Base-by-base conservation (phyloP, 2,329 filamentous ascomycete genomes). In the Simplicillium aogashimaense region DNA sequence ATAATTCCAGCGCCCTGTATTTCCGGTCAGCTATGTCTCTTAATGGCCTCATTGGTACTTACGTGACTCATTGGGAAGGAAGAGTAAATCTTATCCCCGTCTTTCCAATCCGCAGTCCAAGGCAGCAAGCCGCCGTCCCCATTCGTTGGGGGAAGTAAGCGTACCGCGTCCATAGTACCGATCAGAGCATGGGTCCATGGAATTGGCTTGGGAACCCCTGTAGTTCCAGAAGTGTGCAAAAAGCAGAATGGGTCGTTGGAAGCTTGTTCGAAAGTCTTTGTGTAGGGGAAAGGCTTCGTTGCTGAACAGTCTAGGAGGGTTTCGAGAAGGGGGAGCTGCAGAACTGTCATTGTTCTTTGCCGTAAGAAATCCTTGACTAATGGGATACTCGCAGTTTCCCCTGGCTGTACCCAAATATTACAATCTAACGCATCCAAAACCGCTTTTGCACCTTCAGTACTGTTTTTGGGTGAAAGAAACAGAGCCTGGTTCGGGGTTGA, bases 191-290 rank as follows among this genome's bases (percentile, higher is more conserved):
- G 56, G 4, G 57, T 54, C 47, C 54, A 53, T 1, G 48, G 38
- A n/a, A 67, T 59, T 0, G 61, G 61, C 38, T 67, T 67, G 2
- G 63, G 64, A 0, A 63, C 41, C 3, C 65, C 64, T 3, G 65
- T 69, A 2, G 59, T 57, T 2, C 66, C 66, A 3, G 62, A 67
- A 0, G 65, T 66, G 37, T 68, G 65, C 1, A 66, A 39, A 18
- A 61, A 52, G 18, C 59, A 53, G 5, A 65, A 60, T 0, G 58
- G 56, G 1, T 65, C 61, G 25, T 56, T 45, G 0, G 45, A 46
- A 6, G 56, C 59, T 3, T 54, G 46, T 3, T 56, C 53, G n/a
- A 55, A 64, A 2, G 48, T 54, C 32, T 56, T 59, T 3, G 45
- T 48, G 39, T 60, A 65, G 0, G 43, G 44, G 18, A 55, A 63